Percentiles rank a stretch among this genome's conserved stretches.
Evolutionary conservation across 1,284 basidiomycete species (phyloP).

Genomic region (Leucoagaricus sp.): DNA sequence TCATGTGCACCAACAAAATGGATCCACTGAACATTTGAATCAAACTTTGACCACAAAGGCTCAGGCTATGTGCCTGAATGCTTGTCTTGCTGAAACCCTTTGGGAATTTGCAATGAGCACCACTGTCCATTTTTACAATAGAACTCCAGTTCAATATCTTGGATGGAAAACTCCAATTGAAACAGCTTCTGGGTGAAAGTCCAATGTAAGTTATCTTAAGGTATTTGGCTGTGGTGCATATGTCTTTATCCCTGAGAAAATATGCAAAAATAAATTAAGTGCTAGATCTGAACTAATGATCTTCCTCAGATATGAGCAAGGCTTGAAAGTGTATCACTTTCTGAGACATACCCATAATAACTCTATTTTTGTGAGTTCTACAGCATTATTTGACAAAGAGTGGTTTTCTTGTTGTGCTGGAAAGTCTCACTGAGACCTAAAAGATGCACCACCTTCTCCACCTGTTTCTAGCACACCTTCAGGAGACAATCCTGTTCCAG

Average conservation of each 20-base stretch:
- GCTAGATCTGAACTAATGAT: slow-evolving; percentile 12
- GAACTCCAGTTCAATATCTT: slow-evolving; percentile 18
- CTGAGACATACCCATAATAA: no score
- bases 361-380: no score
- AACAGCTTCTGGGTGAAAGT: slow-evolving; percentile 14
- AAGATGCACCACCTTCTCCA: no score
- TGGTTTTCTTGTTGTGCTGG: no score
- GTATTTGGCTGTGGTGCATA: slow-evolving; percentile 28
- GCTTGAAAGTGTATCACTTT: no score
- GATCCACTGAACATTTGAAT: slow-evolving; percentile 22
- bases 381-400: no score
- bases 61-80: slow-evolving; percentile 22
- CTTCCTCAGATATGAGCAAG: no score
- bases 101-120: slow-evolving; percentile 27
- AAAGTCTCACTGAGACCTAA: no score
- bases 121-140: slow-evolving; percentile 28
- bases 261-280: slow-evolving; percentile 17
- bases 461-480: no score
- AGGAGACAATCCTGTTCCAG: no score
- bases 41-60: slow-evolving; percentile 22
- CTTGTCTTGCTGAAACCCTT: slow-evolving; percentile 23
- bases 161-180: slow-evolving; percentile 19
- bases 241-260: slow-evolving; percentile 18
- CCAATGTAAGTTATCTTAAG: slow-evolving; percentile 21
- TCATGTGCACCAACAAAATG: slow-evolving; percentile 22